Evolutionary conservation across 2,329 filamentous ascomycete genomes (phyloP), one percentile per base, ranked within the genome.

Genomic region (Monascus ruber): DNA sequence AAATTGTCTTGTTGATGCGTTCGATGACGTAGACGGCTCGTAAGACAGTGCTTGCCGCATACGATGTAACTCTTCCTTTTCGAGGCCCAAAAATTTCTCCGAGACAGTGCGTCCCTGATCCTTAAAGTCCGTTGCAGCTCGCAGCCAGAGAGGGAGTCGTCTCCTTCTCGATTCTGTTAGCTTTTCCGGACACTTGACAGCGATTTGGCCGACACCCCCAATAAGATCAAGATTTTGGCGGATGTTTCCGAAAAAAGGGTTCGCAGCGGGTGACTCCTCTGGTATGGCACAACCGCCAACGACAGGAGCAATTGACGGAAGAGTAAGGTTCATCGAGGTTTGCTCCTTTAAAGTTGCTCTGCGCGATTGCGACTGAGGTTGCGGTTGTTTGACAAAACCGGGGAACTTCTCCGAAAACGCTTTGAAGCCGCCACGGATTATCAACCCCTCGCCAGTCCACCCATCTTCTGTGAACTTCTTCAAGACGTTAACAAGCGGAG

Each of bases 161-260:
- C 71, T 64, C 31, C 70, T 63, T 4, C 63, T 60, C 5, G 62
- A 58, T 17, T 65, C 59, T 2, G 67, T 70, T 49, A 80, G 62
- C 11, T 62, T 54, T n/a, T 62, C 54, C 3, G 80, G 80, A 34
- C 74, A 62, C 50, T 76, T 77, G 41, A 83, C 53, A 9, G 75
- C 56, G 47, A 81, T 78, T 51, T 94, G 88, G 0, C 91, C 91
- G 7, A 96, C 89, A 17, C 91, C 91, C 48, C 86, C 87, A 27
- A 93, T 82, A 11, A 98, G 70, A 55, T 96, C 91, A 77, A 93
- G 89, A 47, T 96, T 94, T 59, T 96, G 91, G 33, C 91, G 79
- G 51, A 98, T 96, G 47, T 95, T 96, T 44, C 80, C 79, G 60
- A 96, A 96, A 66, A 98, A 96, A 0, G 89, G 88, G 51, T 93